phyloP scores from a whole-genome alignment of 2,329 filamentous ascomycete genomes.

The Coniochaeta sp. region DNA sequence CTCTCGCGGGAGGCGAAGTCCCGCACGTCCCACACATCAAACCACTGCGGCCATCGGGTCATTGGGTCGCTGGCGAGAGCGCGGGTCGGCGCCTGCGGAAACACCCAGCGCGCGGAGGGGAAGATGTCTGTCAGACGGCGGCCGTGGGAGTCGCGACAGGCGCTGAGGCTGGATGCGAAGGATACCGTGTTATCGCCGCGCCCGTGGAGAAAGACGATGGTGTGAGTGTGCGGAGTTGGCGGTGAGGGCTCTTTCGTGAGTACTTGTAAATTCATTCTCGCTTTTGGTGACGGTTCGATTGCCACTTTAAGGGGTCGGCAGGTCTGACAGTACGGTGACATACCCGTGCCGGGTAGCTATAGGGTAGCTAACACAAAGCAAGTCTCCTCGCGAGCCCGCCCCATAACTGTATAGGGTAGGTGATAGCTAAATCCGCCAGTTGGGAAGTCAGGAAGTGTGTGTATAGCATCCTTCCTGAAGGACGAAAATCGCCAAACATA shows the following conservation, averaged over 20 bases:
- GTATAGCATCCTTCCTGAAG: no score
- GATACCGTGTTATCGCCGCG: conserved; percentile 30
- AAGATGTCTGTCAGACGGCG: conserved; percentile 29
- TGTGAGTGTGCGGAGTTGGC: conserved; percentile 27
- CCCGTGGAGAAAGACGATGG: conserved; percentile 37
- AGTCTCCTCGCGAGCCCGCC: no score
- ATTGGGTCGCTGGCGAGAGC: conserved; percentile 18
- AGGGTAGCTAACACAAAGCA: no score
- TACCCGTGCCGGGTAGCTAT: no score
- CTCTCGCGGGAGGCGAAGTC: conserved; percentile 34
- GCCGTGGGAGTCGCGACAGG: conserved; percentile 21
- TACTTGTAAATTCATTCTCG: no score
- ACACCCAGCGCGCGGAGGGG: conserved; percentile 41
- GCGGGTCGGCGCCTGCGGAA: conserved; percentile 32
- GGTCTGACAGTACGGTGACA: no score
- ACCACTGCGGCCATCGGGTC: conserved; percentile 34
- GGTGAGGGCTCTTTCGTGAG: neutral
- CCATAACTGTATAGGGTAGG: no score
- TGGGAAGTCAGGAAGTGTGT: no score
- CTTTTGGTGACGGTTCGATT: no score
- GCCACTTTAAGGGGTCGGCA: no score
- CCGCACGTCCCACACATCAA: conserved; percentile 38
- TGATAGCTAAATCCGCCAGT: no score
- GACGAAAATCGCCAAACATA: neutral
- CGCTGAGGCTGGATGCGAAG: conserved; percentile 22